A percentile compares a stretch with the other conserved stretches of the same genome.
These are phyloP conservation scores for Debaryomyces maramus DNA, from an alignment of 805 yeast genomes.

Conservation along the genomic window DNA sequence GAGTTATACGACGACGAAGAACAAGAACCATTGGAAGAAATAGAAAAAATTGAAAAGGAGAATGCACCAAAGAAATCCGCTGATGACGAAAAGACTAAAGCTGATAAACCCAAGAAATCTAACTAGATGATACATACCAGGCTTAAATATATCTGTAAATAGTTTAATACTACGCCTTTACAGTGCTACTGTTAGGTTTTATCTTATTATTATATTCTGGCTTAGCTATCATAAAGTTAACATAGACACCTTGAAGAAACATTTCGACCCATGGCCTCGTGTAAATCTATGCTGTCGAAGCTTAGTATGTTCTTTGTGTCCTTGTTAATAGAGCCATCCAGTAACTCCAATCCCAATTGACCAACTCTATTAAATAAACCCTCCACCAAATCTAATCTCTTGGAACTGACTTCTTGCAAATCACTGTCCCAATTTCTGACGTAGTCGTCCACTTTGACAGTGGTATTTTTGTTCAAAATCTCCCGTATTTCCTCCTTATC, in stretches of 20 bases:
- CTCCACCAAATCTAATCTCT: slow-evolving; percentile 30
- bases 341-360: slow-evolving; percentile 27
- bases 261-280: slow-evolving; percentile 4
- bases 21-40: slow-evolving; percentile 8
- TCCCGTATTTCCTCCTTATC: slow-evolving; percentile 37
- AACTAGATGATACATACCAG: too few relatives aligned
- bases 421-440: slow-evolving; percentile 36
- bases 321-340: slow-evolving; percentile 8
- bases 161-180: too few relatives aligned
- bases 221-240: too few relatives aligned
- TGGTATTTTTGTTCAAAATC: slow-evolving; percentile 24
- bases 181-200: too few relatives aligned
- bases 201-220: not conserved
- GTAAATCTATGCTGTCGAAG: slow-evolving; percentile 33
- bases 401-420: slow-evolving; percentile 34
- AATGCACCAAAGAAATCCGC: not conserved
- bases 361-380: slow-evolving; percentile 39
- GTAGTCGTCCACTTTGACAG: slow-evolving; percentile 19
- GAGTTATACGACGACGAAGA: slow-evolving; percentile 74
- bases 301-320: slow-evolving; percentile 19
- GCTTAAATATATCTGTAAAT: too few relatives aligned
- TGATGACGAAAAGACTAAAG: slow-evolving; percentile 1
- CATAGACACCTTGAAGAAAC: slow-evolving; percentile 22
- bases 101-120: not conserved
- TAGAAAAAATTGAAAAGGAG: not conserved